Evolutionary conservation across 176 grass and related monocot genomes (phyloP), one percentile per base, ranked within the genome.

Genomic region (Leersia perrieri): DNA sequence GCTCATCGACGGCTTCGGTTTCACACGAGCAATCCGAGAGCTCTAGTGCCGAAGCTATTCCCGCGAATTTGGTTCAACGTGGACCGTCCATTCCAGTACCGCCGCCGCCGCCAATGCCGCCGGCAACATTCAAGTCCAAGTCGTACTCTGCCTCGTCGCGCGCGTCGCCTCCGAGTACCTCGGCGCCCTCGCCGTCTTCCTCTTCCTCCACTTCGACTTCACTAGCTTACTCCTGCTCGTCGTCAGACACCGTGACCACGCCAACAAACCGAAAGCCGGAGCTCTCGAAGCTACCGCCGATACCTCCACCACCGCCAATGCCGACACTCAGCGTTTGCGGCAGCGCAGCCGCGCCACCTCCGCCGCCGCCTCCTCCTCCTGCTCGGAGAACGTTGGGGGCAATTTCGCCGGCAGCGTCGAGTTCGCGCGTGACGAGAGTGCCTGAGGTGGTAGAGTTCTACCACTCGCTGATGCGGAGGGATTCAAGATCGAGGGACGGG

Each of bases 401-500:
- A 20, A 53, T 60, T 3, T 60, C 86, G 5, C 38, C 77, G 23
- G 25, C 78, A 26, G 26, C 70, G 41, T 47, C 80, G 9, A 82
- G 80, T 29, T 34, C 84, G 8, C 85, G 86, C 82, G 97, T 99
- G 11, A 60, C 82, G 86, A 87, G 97, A 36, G 91, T 84, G 29
- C 97, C 97, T 0, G 97, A 99, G 80, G 97, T 99, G 41, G 97
- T 96, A 4, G 97, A 99, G 85, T 99, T 99, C 87, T 99, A 99
- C 87, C 97, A 99, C 72, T 99, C 97, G 1, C 14, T 99, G 25
- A 99, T 96, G 97, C 87, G 93, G 51, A 74, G 97, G 64, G 93
- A 96, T 30, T 91, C 97, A 4, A 95, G 74, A 77, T 53, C 49
- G 14, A 68, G 85, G 68, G 97, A 99, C 38, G 71, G 68, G 40